Evolutionary conservation across 139 green algal species (phyloP).

Genomic region (Chlorella sp.): DNA sequence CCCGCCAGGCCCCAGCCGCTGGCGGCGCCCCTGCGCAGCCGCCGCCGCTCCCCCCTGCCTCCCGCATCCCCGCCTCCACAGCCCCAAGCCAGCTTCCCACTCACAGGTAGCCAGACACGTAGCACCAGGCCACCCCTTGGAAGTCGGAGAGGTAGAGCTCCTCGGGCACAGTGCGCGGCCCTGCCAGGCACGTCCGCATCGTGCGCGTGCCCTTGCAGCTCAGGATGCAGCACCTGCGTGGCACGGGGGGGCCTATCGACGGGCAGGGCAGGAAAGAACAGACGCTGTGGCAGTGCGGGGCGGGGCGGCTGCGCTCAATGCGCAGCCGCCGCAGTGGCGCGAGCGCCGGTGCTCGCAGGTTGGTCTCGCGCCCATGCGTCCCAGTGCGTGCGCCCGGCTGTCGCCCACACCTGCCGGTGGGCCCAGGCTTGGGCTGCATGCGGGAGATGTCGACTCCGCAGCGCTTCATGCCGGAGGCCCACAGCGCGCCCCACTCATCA

Average conservation of each 20-base stretch:
- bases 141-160: conserved; percentile 45
- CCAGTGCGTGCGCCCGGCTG: too few species aligned
- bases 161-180: conserved; percentile 7
- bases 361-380: too few species aligned
- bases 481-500: conserved; percentile 63
- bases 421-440: conserved; percentile 29
- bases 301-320: too few species aligned
- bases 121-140: conserved; percentile 41
- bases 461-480: conserved; percentile 47
- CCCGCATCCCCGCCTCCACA: not conserved
- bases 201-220: conserved; percentile 41
- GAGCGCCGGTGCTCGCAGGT: too few species aligned
- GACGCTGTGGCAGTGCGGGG: too few species aligned
- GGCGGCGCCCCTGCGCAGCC: not conserved
- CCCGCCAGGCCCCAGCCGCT: not conserved
- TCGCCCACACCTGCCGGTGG: conserved; percentile 57
- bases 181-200: conserved; percentile 67
- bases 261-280: too few species aligned
- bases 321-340: too few species aligned
- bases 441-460: conserved; percentile 41
- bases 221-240: conserved; percentile 64
- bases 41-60: too few species aligned
- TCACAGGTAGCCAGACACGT: conserved; percentile 24
- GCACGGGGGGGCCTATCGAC: too few species aligned
- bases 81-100: too few species aligned